Percentiles rank a stretch among this genome's conserved stretches.
Evolutionary conservation across 768 basidiomycete genomes (phyloP).

Genomic region (Jaapia argillacea): DNA sequence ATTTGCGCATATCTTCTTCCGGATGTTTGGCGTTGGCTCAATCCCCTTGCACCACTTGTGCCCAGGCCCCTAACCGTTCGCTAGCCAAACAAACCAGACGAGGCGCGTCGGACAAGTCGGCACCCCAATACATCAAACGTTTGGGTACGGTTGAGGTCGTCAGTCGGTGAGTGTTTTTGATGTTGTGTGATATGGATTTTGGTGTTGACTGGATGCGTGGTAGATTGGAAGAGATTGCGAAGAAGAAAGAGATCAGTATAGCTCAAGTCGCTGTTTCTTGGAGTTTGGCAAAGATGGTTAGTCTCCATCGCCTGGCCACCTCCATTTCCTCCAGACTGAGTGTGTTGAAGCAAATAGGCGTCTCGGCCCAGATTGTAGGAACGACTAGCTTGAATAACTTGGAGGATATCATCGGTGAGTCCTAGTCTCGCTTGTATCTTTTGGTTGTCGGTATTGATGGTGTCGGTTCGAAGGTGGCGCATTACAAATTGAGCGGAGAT

Average conservation of each 20-base stretch:
- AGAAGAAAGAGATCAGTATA: constrained; percentile 24
- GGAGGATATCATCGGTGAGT: constrained; percentile 23
- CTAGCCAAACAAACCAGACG: constrained; percentile 13
- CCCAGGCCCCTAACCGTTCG: constrained; percentile 21
- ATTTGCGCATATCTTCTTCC: neutral
- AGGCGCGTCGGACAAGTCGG: constrained; percentile 10
- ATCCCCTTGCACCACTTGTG: constrained; percentile 29
- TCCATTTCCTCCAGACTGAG: neutral
- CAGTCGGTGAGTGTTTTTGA: neutral
- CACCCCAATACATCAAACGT: neutral
- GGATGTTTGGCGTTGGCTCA: constrained; percentile 19
- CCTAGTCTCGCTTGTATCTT: neutral
- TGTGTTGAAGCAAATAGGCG: constrained; percentile 3
- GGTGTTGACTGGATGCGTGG: neutral
- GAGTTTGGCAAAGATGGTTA: constrained; percentile 16
- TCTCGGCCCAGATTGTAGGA: constrained; percentile 28
- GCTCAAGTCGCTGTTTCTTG: constrained; percentile 27
- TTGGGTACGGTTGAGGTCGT: neutral
- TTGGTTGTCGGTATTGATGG: neutral
- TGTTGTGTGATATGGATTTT: neutral
- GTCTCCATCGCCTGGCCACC: neutral
- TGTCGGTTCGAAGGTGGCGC: constrained; percentile 8
- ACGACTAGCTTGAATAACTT: constrained; percentile 22
- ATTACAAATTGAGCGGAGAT: constrained; percentile 34
- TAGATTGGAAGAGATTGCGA: constrained; percentile 24